Percentiles rank a stretch among this genome's conserved stretches.
These are phyloP conservation scores for Pezizomycotina sp. DNA, from an alignment of 2,329 filamentous ascomycete species.

Conservation along the genomic window DNA sequence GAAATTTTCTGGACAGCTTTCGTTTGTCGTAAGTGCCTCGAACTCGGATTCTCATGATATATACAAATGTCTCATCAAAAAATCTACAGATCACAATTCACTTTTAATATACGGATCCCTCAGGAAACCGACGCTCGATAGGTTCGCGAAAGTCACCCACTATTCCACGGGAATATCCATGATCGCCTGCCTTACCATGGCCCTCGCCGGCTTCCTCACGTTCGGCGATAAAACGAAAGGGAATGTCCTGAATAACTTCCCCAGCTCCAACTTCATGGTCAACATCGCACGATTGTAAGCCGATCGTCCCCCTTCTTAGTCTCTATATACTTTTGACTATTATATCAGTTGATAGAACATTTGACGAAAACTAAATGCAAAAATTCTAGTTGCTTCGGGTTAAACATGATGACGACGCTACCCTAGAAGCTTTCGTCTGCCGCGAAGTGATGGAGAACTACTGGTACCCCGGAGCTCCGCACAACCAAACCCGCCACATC, in stretches of 20 bases:
- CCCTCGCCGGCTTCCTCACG: conserved; percentile 72
- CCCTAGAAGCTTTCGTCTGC: conserved; percentile 97
- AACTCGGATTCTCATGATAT: background rate
- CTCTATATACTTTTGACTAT: background rate
- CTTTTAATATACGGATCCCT: conserved; percentile 94
- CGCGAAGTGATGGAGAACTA: conserved; percentile 41
- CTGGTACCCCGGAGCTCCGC: conserved; percentile 53
- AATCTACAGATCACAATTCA: conserved; percentile 62
- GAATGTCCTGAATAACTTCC: conserved; percentile 97
- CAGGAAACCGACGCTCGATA: conserved; percentile 83
- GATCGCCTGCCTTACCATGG: conserved; percentile 79
- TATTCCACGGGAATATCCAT: conserved; percentile 82
- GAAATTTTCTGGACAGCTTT: conserved; percentile 35
- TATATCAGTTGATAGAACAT: conserved; percentile 1
- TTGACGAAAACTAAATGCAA: conserved; percentile 25
- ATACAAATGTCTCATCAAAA: conserved; percentile 13
- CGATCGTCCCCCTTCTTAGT: no score
- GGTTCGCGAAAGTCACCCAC: conserved; percentile 84
- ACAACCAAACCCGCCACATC: conserved; percentile 68
- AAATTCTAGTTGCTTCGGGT: conserved; percentile 52
- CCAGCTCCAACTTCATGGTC: conserved; percentile 75
- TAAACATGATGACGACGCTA: conserved; percentile 97
- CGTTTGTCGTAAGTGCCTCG: conserved; percentile 42
- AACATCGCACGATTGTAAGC: conserved; percentile 69
- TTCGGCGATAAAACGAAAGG: conserved; percentile 85